Conservation (phyloP, 768 basidiomycete genomes). For the Trametes cubensis region DNA sequence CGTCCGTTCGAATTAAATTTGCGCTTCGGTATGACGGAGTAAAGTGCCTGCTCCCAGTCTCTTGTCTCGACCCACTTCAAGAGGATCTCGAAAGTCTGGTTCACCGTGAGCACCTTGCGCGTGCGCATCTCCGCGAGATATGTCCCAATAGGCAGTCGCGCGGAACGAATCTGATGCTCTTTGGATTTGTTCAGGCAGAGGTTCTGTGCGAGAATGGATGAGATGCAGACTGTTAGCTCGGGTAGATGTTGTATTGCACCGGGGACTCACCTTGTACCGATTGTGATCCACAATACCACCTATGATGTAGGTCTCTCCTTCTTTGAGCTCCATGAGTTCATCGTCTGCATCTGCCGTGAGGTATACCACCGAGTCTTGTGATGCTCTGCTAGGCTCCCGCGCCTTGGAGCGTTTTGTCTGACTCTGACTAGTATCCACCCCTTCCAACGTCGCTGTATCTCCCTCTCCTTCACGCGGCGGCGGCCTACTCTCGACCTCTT, state of each 20-base stretch:
- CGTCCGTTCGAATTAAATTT: slow-evolving; percentile 68
- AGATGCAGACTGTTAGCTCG: too few species aligned
- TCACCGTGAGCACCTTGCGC: slow-evolving; percentile 95
- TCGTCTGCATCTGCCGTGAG: slow-evolving; percentile 93
- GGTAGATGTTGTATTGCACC: too few species aligned
- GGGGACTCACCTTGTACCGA: slow-evolving; percentile 88
- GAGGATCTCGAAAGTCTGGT: slow-evolving; percentile 92
- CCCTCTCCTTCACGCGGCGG: neutral
- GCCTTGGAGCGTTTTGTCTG: slow-evolving; percentile 5
- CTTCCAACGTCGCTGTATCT: neutral
- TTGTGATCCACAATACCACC: slow-evolving; percentile 97
- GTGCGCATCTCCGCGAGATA: slow-evolving; percentile 84
- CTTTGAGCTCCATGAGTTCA: slow-evolving; percentile 79
- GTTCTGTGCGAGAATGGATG: slow-evolving; percentile 52
- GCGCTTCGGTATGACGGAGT: slow-evolving; percentile 87
- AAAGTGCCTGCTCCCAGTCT: slow-evolving; percentile 86
- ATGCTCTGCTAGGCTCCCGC: slow-evolving; percentile 10
- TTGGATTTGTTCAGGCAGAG: slow-evolving; percentile 88
- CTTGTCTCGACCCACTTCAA: slow-evolving; percentile 84
- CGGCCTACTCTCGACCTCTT: neutral
- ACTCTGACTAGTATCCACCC: slow-evolving; percentile 15
- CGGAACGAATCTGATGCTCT: slow-evolving; percentile 73
- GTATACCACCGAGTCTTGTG: slow-evolving; percentile 68
- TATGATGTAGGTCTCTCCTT: slow-evolving; percentile 90
- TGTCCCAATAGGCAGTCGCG: slow-evolving; percentile 92